phyloP scores from a whole-genome alignment of 768 basidiomycete genomes.

The Leccinum olivaceopallidum region DNA sequence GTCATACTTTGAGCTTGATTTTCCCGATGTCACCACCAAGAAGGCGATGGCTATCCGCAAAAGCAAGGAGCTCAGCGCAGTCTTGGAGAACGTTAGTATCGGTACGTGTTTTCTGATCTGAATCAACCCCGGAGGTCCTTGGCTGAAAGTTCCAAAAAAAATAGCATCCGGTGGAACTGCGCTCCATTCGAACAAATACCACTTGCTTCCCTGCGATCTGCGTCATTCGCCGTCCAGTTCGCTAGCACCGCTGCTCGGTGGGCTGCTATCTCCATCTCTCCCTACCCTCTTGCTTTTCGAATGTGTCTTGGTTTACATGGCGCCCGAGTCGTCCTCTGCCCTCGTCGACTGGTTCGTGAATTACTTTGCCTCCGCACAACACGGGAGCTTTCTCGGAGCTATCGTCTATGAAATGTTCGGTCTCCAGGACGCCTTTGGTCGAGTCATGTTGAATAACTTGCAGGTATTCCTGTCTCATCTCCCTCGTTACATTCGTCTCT shows the following conservation, averaged over 20 bases:
- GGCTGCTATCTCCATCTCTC: constrained; percentile 51
- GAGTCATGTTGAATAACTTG: constrained; percentile 88
- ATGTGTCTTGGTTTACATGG: constrained; percentile 90
- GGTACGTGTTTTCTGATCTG: constrained; percentile 13
- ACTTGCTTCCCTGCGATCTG: constrained; percentile 78
- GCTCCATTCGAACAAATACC: constrained; percentile 28
- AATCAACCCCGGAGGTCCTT: neutral
- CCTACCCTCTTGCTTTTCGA: constrained; percentile 91
- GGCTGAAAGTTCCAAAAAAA: constrained; percentile 3
- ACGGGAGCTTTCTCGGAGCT: constrained; percentile 42
- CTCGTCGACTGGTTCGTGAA: constrained; percentile 76
- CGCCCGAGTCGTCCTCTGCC: constrained; percentile 53
- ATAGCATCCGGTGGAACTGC: constrained; percentile 38
- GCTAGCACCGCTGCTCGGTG: constrained; percentile 39
- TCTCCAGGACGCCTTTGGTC: constrained; percentile 85
- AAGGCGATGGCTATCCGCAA: constrained; percentile 83
- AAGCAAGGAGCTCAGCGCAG: constrained; percentile 41
- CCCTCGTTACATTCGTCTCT: neutral
- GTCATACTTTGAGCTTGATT: constrained; percentile 88
- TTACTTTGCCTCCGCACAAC: constrained; percentile 38
- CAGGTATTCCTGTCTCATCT: constrained; percentile 45
- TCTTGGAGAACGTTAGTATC: constrained; percentile 15
- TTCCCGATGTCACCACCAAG: constrained; percentile 77
- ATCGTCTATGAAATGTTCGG: constrained; percentile 91
- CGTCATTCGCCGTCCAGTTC: constrained; percentile 53